phyloP scores from a whole-genome alignment of 805 yeast genomes.

The Pichia exigua region DNA sequence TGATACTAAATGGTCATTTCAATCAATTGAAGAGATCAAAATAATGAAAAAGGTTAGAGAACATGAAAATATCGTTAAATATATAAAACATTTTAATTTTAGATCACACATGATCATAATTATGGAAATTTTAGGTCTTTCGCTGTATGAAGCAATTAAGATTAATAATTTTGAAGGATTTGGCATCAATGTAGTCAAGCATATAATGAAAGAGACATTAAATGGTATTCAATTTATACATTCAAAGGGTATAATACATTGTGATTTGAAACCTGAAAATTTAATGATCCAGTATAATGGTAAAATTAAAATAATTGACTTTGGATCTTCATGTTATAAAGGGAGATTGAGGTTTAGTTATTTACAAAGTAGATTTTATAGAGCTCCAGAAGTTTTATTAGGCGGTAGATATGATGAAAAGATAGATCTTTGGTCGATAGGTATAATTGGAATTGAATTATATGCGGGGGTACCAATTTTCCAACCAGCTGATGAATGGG shows the following conservation, averaged over 20 bases:
- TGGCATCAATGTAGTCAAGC: slow-evolving; percentile 31
- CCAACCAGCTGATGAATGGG: slow-evolving; percentile 43
- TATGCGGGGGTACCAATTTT: slow-evolving; percentile 47
- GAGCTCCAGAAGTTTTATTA: slow-evolving; percentile 71
- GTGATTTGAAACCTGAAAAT: slow-evolving; percentile 85
- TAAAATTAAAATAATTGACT: slow-evolving; percentile 65
- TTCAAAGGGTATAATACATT: slow-evolving; percentile 54
- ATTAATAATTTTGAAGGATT: slow-evolving; percentile 43
- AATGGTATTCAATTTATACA: slow-evolving; percentile 57
- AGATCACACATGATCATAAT: slow-evolving; percentile 77
- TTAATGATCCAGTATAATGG: slow-evolving; percentile 25
- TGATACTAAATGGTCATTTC: slow-evolving; percentile 64
- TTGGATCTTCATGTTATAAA: slow-evolving; percentile 56
- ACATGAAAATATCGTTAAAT: slow-evolving; percentile 39
- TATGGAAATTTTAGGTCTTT: slow-evolving; percentile 63
- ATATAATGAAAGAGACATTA: slow-evolving; percentile 48
- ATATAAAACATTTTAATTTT: slow-evolving; percentile 65
- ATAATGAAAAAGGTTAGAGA: slow-evolving; percentile 42
- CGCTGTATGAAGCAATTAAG: slow-evolving; percentile 54
- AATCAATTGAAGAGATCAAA: slow-evolving; percentile 71
- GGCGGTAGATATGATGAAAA: slow-evolving; percentile 54
- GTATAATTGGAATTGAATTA: slow-evolving; percentile 85
- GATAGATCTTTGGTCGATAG: slow-evolving; percentile 86
- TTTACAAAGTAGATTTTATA: slow-evolving; percentile 58
- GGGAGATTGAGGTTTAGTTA: slow-evolving; percentile 41